phyloP scores from a whole-genome alignment of 2,329 filamentous ascomycete species.

The Microsporum audouinii region DNA sequence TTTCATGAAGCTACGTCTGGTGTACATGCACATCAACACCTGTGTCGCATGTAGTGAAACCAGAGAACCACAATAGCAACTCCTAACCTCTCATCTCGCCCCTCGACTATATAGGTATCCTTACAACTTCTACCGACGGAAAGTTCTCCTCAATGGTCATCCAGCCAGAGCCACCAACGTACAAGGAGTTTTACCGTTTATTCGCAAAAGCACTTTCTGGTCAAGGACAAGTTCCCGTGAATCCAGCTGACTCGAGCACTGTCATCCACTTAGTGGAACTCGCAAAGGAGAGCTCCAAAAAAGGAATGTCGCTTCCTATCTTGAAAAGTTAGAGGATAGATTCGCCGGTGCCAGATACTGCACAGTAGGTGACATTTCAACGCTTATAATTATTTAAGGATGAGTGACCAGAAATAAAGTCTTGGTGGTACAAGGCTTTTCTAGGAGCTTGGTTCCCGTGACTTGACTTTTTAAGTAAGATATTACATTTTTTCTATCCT shows the following conservation, averaged over 20 bases:
- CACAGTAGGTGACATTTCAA: too few species aligned
- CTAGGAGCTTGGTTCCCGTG: too few species aligned
- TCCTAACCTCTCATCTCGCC: not conserved
- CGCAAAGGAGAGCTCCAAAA: constrained; percentile 42
- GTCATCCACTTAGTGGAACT: constrained; percentile 48
- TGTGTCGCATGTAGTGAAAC: not conserved
- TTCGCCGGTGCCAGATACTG: not conserved
- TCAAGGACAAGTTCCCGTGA: constrained; percentile 44
- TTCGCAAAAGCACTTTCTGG: constrained; percentile 44
- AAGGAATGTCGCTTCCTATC: constrained; percentile 38
- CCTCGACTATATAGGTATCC: constrained; percentile 19
- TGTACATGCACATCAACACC: not conserved
- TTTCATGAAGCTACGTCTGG: not conserved
- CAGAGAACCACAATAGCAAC: not conserved
- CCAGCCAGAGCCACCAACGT: constrained; percentile 41
- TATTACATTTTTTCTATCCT: too few species aligned
- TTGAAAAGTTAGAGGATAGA: constrained; percentile 7
- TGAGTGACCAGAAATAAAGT: too few species aligned
- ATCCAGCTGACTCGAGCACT: constrained; percentile 41
- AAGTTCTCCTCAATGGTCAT: constrained; percentile 40
- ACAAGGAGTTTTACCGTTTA: constrained; percentile 53
- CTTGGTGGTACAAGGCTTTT: too few species aligned
- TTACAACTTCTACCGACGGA: constrained; percentile 43
- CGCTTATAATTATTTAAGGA: too few species aligned
- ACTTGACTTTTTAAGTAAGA: too few species aligned